Conservation (phyloP, 2,329 filamentous ascomycete species). For the Neofusicoccum parvum region DNA sequence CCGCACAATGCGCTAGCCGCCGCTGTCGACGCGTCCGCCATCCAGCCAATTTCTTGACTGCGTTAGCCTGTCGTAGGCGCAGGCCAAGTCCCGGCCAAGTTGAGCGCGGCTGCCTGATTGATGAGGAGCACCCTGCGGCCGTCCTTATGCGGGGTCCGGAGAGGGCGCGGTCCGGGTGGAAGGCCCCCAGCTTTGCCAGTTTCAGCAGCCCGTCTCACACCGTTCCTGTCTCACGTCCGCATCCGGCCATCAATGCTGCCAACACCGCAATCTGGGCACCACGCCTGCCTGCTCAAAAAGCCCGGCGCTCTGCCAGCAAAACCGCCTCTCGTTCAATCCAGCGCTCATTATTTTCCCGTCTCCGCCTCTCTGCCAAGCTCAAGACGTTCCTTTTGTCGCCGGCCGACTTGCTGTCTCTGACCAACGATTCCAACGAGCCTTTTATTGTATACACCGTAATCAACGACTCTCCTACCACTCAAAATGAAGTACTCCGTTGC, state of each 20-base stretch:
- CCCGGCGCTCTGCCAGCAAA: neutral
- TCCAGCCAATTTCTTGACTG: slow-evolving; percentile 3
- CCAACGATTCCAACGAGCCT: neutral
- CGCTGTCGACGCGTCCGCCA: neutral
- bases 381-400: slow-evolving; percentile 18
- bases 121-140: neutral
- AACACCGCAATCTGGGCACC: slow-evolving; percentile 2
- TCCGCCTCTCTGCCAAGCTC: neutral
- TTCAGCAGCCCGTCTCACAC: neutral
- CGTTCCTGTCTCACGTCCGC: slow-evolving; percentile 3
- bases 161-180: neutral
- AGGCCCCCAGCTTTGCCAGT: slow-evolving; percentile 13
- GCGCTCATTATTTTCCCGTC: neutral
- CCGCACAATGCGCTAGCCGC: neutral
- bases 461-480: neutral
- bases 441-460: slow-evolving; percentile 7
- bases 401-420: slow-evolving; percentile 1
- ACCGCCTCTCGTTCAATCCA: neutral
- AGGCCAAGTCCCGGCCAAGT: neutral
- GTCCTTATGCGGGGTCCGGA: slow-evolving; percentile 16
- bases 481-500: slow-evolving; percentile 7
- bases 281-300: neutral
- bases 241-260: neutral
- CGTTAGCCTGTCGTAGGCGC: neutral
- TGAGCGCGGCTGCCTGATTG: neutral